Evolutionary conservation across 192 early-diverging fungal genomes (phyloP), one percentile per base, ranked within the genome.

Genomic region (Hyaloraphidium curvatum): DNA sequence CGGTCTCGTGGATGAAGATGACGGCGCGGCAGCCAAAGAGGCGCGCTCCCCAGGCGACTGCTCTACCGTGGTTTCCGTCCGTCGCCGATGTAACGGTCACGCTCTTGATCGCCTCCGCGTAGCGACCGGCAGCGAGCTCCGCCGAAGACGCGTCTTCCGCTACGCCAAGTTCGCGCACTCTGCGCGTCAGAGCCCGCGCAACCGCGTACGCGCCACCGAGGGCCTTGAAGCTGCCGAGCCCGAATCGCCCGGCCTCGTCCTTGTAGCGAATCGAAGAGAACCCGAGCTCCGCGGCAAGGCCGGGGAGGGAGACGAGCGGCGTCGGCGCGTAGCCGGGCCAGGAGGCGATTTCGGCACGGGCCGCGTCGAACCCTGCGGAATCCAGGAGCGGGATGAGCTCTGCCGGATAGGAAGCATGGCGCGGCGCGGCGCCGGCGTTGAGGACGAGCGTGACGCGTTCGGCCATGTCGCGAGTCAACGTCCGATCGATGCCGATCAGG

Each of bases 11-110:
- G 14, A 48, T 48, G 9, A 48, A 14, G 43, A 48, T 48, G 9
- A 11, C 25, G 11, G 43, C 43, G 25, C 17, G 7, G 23, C 25
- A 25, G 11, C 43, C 43, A 7, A 48, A 25, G 4, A 48, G 43
- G 23, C 43, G 43, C 25, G 43, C 43, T 4, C 17, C 25, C 9
- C 43, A 25, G 7, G 43, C 43, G 23, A 48, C 43, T 7, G 43
- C 43, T 9, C 43, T 14, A 7, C 43, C 43, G 23, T 48, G 43
- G 43, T 48, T 48, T 48, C 43, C 43, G 23, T 48, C 43, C 7
- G 43, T 48, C 23, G 43, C 43, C 14, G 43, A 22, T 14, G 25
- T 19, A 25, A 48, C 7, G 14, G 43, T 48, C 17, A 48, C 43
- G 7, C 7, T 7, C 17, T 21, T 25, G 14, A 14, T 25, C 5